Evolutionary conservation across 345 rosid genomes (phyloP), one percentile per base, ranked within the genome.

Genomic region (Bruguiera parviflora): DNA sequence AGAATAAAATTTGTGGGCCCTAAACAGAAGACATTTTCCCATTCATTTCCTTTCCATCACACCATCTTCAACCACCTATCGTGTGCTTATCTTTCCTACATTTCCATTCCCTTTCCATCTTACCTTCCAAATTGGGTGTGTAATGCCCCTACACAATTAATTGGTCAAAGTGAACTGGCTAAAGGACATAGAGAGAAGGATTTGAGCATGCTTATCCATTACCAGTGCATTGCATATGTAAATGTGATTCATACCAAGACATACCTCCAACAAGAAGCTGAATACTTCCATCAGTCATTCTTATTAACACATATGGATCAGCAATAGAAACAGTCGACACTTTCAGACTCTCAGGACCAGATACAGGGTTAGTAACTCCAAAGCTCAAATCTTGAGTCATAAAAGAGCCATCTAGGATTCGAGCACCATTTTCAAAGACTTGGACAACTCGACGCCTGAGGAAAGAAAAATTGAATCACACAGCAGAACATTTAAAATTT

Each of bases 241-340:
- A 53, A 52, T 20, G 10, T 19, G 11, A 60, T 65, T 47, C 60
- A 51, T n/a, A 39, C 55, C 56, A 22, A 66, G 57, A 58, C 59
- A 71, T 86, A 95, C 99, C 99, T 86, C 98, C 99, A 79, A 88
- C 77, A 74, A 95, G 91, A 70, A 95, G 91, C 69, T 87, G 86
- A 69, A 92, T 85, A 71, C 85, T 92, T 80, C 89, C 96, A 77
- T 95, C 96, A 70, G 84, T 86, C 98, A 95, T 92, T 83, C 88
- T 86, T 53, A 95, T 78, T 76, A 95, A 80, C 53, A 84, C 94
- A 77, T 85, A 92, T 28, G 98, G 99, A 84, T 95, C 99, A 63
- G 88, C 96, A 77, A 95, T 95, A 57, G 98, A 95, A 76, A 87
- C 99, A 76, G 87, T 84, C 66, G 82, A 69, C 72, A 84, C 98